Conservation (phyloP, 805 yeast genomes). For the Schwanniomyces sp. region DNA sequence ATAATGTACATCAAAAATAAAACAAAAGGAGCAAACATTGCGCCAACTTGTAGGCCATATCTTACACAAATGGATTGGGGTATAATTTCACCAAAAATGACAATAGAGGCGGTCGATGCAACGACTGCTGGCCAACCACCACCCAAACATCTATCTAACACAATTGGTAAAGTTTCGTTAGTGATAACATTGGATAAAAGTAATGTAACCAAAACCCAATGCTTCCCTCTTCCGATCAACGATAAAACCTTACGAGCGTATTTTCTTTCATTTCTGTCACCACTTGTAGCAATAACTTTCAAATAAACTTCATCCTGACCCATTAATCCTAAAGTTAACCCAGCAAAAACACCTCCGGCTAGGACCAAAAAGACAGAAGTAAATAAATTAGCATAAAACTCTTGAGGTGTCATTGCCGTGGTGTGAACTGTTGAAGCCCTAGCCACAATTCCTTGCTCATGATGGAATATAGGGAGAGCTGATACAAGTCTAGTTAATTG, state of each 20-base stretch:
- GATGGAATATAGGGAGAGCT: constrained; percentile 30
- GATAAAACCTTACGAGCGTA: constrained; percentile 71
- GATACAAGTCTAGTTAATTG: constrained; percentile 31
- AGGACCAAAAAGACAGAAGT: constrained; percentile 64
- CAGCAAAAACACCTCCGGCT: constrained; percentile 89
- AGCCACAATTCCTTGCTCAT: constrained; percentile 1
- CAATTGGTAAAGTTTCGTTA: constrained; percentile 92
- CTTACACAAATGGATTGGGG: constrained; percentile 94
- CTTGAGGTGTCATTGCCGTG: constrained; percentile 28
- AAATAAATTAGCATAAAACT: constrained; percentile 48
- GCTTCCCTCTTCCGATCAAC: constrained; percentile 81
- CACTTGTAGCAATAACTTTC: constrained; percentile 87
- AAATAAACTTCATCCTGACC: constrained; percentile 96
- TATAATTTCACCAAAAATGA: constrained; percentile 92
- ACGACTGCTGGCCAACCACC: constrained; percentile 98
- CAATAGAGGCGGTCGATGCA: constrained; percentile 88
- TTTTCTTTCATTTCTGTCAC: constrained; percentile 66
- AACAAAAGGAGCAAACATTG: constrained; percentile 88
- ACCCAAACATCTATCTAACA: constrained; percentile 86
- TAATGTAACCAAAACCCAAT: constrained; percentile 92
- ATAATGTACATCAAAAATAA: constrained; percentile 77
- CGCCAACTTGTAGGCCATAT: constrained; percentile 89
- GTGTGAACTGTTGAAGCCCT: constrained; percentile 2
- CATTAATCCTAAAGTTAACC: constrained; percentile 92
- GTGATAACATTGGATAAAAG: constrained; percentile 86